Percentiles rank a stretch among this genome's conserved stretches.
These are phyloP conservation scores for Fermentozyma sake DNA, from an alignment of 1,139 yeast genomes.

Conservation along the genomic window DNA sequence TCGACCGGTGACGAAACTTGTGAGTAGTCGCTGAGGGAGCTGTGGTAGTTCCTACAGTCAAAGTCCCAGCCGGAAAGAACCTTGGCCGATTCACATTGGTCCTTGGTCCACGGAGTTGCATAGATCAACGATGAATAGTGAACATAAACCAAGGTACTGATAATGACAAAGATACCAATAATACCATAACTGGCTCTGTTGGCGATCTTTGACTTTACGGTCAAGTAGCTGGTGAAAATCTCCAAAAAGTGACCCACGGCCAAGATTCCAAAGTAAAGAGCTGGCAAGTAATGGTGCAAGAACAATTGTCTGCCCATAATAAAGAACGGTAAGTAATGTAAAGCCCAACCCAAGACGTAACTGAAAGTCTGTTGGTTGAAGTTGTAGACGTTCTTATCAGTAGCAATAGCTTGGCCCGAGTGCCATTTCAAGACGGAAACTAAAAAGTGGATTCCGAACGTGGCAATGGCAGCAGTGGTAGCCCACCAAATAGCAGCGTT, in stretches of 20 bases:
- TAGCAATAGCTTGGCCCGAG: conserved; percentile 46
- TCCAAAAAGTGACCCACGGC: conserved; percentile 83
- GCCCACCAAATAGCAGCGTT: conserved; percentile 92
- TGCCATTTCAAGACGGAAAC: conserved; percentile 75
- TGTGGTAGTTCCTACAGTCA: conserved; percentile 61
- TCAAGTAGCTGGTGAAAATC: conserved; percentile 47
- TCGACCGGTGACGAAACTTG: too few relatives aligned
- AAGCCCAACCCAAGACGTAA: conserved; percentile 74
- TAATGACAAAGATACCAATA: conserved; percentile 45
- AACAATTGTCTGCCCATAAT: conserved; percentile 93
- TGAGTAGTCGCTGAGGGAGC: conserved; percentile 22
- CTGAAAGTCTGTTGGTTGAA: conserved; percentile 69
- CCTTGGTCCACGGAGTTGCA: conserved; percentile 78
- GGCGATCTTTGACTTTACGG: conserved; percentile 26
- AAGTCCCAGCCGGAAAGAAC: conserved; percentile 76
- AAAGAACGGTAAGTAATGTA: conserved; percentile 85
- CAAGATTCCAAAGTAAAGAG: conserved; percentile 82
- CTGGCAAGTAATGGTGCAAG: conserved; percentile 89
- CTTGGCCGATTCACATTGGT: conserved; percentile 58
- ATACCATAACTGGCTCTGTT: conserved; percentile 33
- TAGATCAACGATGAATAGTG: conserved; percentile 72
- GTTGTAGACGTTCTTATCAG: conserved; percentile 55
- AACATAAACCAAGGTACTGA: conserved; percentile 53
- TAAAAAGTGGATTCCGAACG: conserved; percentile 50
- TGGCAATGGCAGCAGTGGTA: conserved; percentile 53